phyloP scores from a whole-genome alignment of 2,329 filamentous ascomycete species.

The Talaromyces sp. region DNA sequence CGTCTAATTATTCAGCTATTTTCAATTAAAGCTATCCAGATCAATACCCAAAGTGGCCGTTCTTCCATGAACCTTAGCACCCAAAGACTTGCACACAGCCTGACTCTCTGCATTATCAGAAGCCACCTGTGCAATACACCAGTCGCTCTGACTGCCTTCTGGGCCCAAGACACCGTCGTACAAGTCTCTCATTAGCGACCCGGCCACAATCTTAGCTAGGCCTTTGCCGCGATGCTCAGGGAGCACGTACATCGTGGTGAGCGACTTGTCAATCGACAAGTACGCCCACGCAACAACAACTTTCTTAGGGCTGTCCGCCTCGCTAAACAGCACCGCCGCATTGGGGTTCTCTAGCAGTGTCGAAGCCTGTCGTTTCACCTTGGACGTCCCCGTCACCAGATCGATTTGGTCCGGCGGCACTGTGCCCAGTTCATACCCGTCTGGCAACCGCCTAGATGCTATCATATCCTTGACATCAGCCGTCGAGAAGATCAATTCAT shows the following conservation, averaged over 20 bases:
- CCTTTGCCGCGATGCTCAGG: slow-evolving; percentile 1
- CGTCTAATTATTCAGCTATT: background rate
- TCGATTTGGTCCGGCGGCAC: background rate
- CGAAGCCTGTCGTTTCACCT: slow-evolving; percentile 1
- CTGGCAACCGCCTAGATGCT: background rate
- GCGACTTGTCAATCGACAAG: slow-evolving; percentile 1
- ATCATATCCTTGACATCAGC: background rate
- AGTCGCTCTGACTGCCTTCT: slow-evolving; percentile 1
- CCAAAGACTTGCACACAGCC: slow-evolving; percentile 1
- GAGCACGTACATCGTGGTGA: slow-evolving; percentile 1
- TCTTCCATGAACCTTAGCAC: background rate
- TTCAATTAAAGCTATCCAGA: background rate
- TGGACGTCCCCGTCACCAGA: background rate
- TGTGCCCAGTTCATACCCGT: background rate
- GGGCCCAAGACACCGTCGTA: background rate
- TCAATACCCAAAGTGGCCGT: background rate
- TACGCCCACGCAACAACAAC: slow-evolving; percentile 4
- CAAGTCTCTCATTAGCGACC: background rate
- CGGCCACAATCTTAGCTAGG: slow-evolving; percentile 1
- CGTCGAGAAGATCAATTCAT: slow-evolving; percentile 4
- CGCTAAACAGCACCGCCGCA: background rate
- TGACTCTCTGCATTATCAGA: slow-evolving; percentile 5
- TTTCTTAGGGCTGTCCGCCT: background rate
- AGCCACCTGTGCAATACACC: slow-evolving; percentile 5
- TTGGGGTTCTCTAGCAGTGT: background rate